These are phyloP conservation scores for Calonectria pauciramosa DNA, from an alignment of 2,329 filamentous ascomycete species.

Conservation along the genomic window DNA sequence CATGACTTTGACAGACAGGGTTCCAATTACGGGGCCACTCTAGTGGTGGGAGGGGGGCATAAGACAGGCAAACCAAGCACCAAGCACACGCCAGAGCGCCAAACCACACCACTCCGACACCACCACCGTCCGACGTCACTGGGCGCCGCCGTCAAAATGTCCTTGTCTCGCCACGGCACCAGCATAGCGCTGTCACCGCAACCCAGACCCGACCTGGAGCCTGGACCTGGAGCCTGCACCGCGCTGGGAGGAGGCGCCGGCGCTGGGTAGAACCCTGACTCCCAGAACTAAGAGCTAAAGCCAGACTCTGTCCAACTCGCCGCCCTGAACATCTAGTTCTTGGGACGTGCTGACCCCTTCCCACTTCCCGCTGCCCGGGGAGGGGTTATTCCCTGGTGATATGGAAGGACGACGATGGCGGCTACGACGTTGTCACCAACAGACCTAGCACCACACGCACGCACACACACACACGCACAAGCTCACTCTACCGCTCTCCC, in stretches of 20 bases:
- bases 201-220: constrained; percentile 11
- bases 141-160: constrained; percentile 6
- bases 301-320: constrained; percentile 25
- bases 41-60: neutral
- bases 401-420: neutral
- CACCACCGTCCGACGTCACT: constrained; percentile 43
- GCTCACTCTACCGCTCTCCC: neutral
- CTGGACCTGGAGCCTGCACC: constrained; percentile 2
- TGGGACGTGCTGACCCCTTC: constrained; percentile 21
- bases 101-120: constrained; percentile 47
- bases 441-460: neutral
- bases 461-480: neutral
- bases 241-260: neutral
- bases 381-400: neutral
- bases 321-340: constrained; percentile 34
- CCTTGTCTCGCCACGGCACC: constrained; percentile 1
- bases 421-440: constrained; percentile 1
- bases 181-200: constrained; percentile 4
- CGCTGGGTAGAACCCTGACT: constrained; percentile 8
- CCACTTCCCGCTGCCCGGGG: constrained; percentile 25
- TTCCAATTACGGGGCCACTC: constrained; percentile 9
- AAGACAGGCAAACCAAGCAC: constrained; percentile 11
- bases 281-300: constrained; percentile 11
- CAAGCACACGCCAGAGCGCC: constrained; percentile 1
- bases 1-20: constrained; percentile 27